Percentiles rank a stretch among this genome's conserved stretches.
phyloP scores from a whole-genome alignment of 2,329 filamentous ascomycete species.

The Pyrenophora tritici-repentis region DNA sequence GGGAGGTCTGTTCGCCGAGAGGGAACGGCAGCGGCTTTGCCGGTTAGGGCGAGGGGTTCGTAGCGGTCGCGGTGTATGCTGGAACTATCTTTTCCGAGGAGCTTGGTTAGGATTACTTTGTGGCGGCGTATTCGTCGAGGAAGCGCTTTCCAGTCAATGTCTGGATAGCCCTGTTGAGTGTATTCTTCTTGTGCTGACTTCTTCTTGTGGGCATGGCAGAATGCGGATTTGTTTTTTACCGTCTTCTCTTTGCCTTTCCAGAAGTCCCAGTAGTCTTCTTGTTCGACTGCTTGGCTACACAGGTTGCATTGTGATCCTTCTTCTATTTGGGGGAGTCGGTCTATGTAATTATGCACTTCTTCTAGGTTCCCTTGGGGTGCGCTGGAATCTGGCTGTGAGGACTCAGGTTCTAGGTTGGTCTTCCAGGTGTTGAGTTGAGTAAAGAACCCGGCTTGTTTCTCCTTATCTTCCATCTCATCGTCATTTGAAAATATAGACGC shows the following conservation, averaged over 20 bases:
- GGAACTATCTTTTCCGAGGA: conserved; percentile 60
- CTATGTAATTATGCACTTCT: conserved; percentile 24
- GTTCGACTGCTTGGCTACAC: conserved; percentile 66
- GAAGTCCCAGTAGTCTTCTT: conserved; percentile 57
- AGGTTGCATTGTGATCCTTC: conserved; percentile 62
- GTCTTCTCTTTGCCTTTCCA: conserved; percentile 30
- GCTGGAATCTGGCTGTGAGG: conserved; percentile 25
- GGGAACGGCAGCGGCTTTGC: conserved; percentile 32
- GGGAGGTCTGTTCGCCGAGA: conserved; percentile 50
- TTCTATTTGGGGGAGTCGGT: conserved; percentile 20
- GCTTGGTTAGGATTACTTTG: conserved; percentile 58
- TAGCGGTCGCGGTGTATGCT: conserved; percentile 25
- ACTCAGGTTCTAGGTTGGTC: conserved; percentile 13
- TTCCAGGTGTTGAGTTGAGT: conserved; percentile 25
- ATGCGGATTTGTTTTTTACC: conserved; percentile 59
- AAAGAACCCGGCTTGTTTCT: conserved; percentile 17
- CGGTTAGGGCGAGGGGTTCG: conserved; percentile 29
- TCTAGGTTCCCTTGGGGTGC: conserved; percentile 22
- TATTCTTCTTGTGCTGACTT: conserved; percentile 49
- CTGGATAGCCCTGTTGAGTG: conserved; percentile 65
- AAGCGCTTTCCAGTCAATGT: conserved; percentile 70
- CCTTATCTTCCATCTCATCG: conserved; percentile 6
- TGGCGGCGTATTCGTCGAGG: conserved; percentile 63
- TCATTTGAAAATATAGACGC: background rate
- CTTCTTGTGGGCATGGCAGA: conserved; percentile 46